These are phyloP conservation scores for Cocos nucifera DNA, from an alignment of 176 grass and related monocot genomes.

Conservation along the genomic window DNA sequence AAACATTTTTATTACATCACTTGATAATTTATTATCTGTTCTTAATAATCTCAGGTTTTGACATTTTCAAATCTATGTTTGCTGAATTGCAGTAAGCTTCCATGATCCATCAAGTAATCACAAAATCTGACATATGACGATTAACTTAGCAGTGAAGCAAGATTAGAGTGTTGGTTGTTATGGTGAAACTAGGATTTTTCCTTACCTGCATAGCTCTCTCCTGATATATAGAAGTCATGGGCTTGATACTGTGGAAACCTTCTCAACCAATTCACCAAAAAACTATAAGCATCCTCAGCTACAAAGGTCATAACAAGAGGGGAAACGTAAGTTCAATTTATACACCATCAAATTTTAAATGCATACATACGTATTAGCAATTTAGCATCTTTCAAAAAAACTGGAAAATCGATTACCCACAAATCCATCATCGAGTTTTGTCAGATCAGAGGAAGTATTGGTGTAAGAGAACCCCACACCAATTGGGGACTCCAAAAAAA, in stretches of 20 bases:
- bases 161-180: no score
- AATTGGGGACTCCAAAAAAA: slow-evolving; percentile 72
- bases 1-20: no score
- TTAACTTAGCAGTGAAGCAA: no score
- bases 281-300: slow-evolving; percentile 65
- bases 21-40: no score
- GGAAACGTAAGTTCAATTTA: not conserved
- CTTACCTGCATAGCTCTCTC: slow-evolving; percentile 84
- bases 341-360: no score
- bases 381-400: not conserved
- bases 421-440: slow-evolving; percentile 43
- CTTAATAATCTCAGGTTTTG: no score
- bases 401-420: slow-evolving; percentile 32
- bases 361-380: not conserved
- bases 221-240: slow-evolving; percentile 64
- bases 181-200: no score
- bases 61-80: no score
- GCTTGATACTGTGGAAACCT: slow-evolving; percentile 53
- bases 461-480: slow-evolving; percentile 86
- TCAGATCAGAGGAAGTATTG: slow-evolving; percentile 62
- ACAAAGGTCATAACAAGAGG: slow-evolving; percentile 1
- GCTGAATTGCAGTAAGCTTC: no score
- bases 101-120: slow-evolving; percentile 3
- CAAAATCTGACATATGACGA: not conserved
- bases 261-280: slow-evolving; percentile 55